A percentile compares a stretch with the other conserved stretches of the same genome.
These are phyloP conservation scores for Castanopsis chinensis DNA, from an alignment of 306 rosid species.

Conservation along the genomic window DNA sequence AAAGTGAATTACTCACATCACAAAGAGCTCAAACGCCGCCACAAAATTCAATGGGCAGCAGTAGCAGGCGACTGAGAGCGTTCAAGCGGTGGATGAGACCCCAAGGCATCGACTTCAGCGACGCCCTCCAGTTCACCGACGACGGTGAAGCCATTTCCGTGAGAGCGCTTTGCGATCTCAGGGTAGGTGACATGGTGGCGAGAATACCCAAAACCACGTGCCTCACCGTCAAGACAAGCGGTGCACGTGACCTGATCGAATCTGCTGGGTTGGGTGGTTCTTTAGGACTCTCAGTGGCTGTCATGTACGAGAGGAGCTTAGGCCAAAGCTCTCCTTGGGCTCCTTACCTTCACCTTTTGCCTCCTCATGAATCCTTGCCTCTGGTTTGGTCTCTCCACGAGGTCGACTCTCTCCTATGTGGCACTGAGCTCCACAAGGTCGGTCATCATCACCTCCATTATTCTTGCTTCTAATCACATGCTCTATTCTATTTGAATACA, in stretches of 20 bases:
- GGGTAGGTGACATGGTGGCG: constrained; percentile 73
- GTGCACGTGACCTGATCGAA: constrained; percentile 53
- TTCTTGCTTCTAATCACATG: too few species aligned
- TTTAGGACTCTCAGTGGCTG: constrained; percentile 62
- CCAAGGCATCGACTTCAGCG: constrained; percentile 57
- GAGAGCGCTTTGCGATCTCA: constrained; percentile 51
- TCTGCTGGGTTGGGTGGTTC: constrained; percentile 46
- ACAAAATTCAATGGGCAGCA: too few species aligned
- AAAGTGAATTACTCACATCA: too few species aligned
- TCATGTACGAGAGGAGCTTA: constrained; percentile 85
- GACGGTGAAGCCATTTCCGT: constrained; percentile 51
- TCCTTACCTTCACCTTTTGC: constrained; percentile 71
- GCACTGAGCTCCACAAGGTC: constrained; percentile 87
- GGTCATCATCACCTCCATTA: too few species aligned
- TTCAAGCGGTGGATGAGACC: constrained; percentile 91
- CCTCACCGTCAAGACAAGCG: constrained; percentile 63
- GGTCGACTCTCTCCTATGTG: constrained; percentile 52
- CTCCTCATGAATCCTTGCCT: constrained; percentile 59
- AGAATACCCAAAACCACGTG: constrained; percentile 76
- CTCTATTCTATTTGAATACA: too few species aligned
- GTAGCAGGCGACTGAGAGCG: constrained; percentile 65
- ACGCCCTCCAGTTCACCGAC: constrained; percentile 53
- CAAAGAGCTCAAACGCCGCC: too few species aligned
- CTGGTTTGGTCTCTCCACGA: constrained; percentile 66
- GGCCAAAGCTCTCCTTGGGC: constrained; percentile 63